phyloP scores from a whole-genome alignment of 495 filamentous ascomycete species.

The Neurospora sp. region DNA sequence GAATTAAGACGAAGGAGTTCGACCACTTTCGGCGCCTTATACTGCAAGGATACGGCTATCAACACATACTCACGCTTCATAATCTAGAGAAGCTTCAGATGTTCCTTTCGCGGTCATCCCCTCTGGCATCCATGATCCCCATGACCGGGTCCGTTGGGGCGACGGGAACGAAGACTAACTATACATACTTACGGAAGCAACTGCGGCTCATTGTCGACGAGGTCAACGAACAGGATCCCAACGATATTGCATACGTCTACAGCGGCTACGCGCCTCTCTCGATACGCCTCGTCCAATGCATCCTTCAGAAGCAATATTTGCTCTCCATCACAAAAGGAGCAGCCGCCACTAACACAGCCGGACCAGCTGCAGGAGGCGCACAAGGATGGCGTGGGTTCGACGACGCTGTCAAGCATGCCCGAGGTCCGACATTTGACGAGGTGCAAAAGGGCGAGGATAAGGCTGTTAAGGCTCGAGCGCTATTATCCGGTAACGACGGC shows the following conservation, averaged over 20 bases:
- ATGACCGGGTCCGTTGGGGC: conserved; percentile 42
- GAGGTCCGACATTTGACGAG: conserved; percentile 83
- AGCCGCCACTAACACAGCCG: conserved; percentile 35
- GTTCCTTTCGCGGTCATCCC: conserved; percentile 59
- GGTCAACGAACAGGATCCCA: conserved; percentile 91
- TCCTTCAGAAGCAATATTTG: conserved; percentile 81
- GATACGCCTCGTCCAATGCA: conserved; percentile 86
- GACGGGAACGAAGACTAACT: conserved; percentile 73
- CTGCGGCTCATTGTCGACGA: conserved; percentile 90
- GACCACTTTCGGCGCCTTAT: conserved; percentile 83
- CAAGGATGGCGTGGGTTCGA: conserved; percentile 90
- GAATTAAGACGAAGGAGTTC: conserved; percentile 75
- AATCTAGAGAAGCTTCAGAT: conserved; percentile 85
- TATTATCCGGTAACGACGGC: conserved; percentile 60
- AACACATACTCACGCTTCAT: conserved; percentile 83
- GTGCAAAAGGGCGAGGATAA: conserved; percentile 90
- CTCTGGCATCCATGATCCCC: conserved; percentile 60
- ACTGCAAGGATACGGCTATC: conserved; percentile 86
- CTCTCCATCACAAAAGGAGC: conserved; percentile 54
- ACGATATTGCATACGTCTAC: conserved; percentile 95
- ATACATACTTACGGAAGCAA: conserved; percentile 72
- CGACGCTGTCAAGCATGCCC: conserved; percentile 72
- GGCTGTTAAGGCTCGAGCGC: conserved; percentile 77
- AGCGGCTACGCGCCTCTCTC: conserved; percentile 93
- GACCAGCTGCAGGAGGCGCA: conserved; percentile 45